Conservation (phyloP, 2,329 filamentous ascomycete species). For the Kalaharituber pfeilii region DNA sequence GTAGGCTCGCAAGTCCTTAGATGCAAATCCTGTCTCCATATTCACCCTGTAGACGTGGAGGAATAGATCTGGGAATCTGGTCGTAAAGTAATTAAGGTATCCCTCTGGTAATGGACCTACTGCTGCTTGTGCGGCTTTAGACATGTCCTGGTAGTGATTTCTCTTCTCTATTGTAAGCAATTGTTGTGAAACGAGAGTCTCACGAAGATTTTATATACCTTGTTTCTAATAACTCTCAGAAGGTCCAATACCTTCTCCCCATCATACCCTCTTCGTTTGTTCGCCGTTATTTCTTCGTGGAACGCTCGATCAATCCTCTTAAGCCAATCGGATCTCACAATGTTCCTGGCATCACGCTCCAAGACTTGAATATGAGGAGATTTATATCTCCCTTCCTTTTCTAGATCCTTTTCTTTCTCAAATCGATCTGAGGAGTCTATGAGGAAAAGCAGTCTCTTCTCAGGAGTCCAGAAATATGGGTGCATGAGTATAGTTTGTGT, state of each 20-base stretch:
- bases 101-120: conserved; percentile 63
- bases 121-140: conserved; percentile 50
- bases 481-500: conserved; percentile 72
- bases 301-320: conserved; percentile 28
- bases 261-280: conserved; percentile 41
- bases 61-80: conserved; percentile 58
- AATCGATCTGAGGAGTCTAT: conserved; percentile 94
- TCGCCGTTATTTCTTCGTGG: conserved; percentile 13
- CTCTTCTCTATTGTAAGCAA: conserved; percentile 30
- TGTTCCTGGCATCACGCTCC: conserved; percentile 36
- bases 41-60: conserved; percentile 30
- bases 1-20: neutral
- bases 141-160: conserved; percentile 96
- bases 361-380: conserved; percentile 44
- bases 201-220: conserved; percentile 27
- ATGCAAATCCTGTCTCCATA: conserved; percentile 11
- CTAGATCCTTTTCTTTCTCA: conserved; percentile 56
- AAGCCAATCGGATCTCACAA: conserved; percentile 59
- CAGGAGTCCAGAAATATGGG: conserved; percentile 88
- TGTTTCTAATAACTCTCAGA: conserved; percentile 76
- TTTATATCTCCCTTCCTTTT: conserved; percentile 19
- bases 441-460: conserved; percentile 80
- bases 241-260: conserved; percentile 70
- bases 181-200: neutral
- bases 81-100: conserved; percentile 70